A percentile compares a stretch with the other conserved stretches of the same genome.
These are phyloP conservation scores for Trichoderma sp. DNA, from an alignment of 2,329 filamentous ascomycete genomes.

Conservation along the genomic window DNA sequence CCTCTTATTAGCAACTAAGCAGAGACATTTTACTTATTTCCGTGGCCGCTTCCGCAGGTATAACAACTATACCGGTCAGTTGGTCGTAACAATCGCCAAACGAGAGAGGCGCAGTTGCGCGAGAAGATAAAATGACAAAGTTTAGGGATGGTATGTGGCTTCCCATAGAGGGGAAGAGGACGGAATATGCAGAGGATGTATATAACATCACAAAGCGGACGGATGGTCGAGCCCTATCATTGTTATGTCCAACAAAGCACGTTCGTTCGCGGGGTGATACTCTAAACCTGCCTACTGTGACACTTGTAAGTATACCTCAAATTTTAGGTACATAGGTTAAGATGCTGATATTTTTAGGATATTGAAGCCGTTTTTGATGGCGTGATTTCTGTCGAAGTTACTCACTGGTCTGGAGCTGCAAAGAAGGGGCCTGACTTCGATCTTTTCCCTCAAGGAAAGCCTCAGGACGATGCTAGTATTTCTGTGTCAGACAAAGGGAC, in stretches of 20 bases:
- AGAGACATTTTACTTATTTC: not conserved
- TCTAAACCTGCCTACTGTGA: slow-evolving; percentile 55
- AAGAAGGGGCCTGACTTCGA: slow-evolving; percentile 40
- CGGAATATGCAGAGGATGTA: slow-evolving; percentile 66
- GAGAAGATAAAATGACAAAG: slow-evolving; percentile 28
- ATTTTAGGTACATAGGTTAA: not conserved
- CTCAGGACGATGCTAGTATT: slow-evolving; percentile 30
- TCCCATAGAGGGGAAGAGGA: slow-evolving; percentile 55
- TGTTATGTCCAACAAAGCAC: slow-evolving; percentile 56
- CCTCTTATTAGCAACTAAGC: not conserved
- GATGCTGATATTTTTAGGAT: slow-evolving; percentile 17
- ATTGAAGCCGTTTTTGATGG: slow-evolving; percentile 40
- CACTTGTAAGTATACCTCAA: slow-evolving; percentile 27
- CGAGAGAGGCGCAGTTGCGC: not conserved
- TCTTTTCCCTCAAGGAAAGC: slow-evolving; percentile 38
- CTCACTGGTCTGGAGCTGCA: slow-evolving; percentile 40
- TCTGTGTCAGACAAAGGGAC: slow-evolving; percentile 36
- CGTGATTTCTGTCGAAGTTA: slow-evolving; percentile 40
- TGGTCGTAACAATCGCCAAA: not conserved
- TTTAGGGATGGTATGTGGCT: slow-evolving; percentile 57
- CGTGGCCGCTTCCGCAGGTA: not conserved
- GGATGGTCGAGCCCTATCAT: slow-evolving; percentile 46
- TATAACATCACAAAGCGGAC: slow-evolving; percentile 47
- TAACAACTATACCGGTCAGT: not conserved
- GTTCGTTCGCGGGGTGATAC: slow-evolving; percentile 54